Evolutionary conservation across 768 basidiomycete species (phyloP), one percentile per base, ranked within the genome.

Genomic region (Amanita rubescens): DNA sequence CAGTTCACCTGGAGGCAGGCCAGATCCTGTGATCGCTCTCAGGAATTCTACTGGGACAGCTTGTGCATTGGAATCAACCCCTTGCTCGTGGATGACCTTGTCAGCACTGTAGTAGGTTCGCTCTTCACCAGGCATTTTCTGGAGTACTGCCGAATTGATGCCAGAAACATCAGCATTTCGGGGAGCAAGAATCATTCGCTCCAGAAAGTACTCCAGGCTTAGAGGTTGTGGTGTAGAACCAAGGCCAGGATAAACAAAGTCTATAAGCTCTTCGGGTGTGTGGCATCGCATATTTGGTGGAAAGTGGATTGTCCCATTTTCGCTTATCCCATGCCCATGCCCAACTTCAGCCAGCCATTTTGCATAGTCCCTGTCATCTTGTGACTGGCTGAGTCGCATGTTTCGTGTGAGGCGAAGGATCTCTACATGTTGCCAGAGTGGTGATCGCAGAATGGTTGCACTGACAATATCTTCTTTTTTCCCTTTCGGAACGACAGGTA

Each of bases 341-440:
- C 73, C 73, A 52, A 75, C 58, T 19, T 72, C 63, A 0, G 71
- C 49, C 8, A 74, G 63, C 66, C 71, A n/a, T n/a, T n/a, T n/a
- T n/a, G n/a, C n/a, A n/a, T n/a, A n/a, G n/a, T n/a, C n/a, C n/a
- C n/a, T n/a, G n/a, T n/a, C n/a, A n/a, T n/a, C n/a, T n/a, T n/a
- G n/a, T n/a, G n/a, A n/a, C n/a, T n/a, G n/a, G n/a, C n/a, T n/a
- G n/a, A n/a, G n/a, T n/a, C n/a, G n/a, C n/a, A n/a, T n/a, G n/a
- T n/a, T n/a, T n/a, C n/a, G n/a, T n/a, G n/a, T n/a, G n/a, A n/a
- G n/a, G n/a, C n/a, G n/a, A n/a, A n/a, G n/a, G n/a, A n/a, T n/a
- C n/a, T n/a, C n/a, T n/a, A n/a, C n/a, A n/a, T n/a, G n/a, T n/a
- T n/a, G n/a, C n/a, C n/a, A n/a, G n/a, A n/a, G n/a, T n/a, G n/a